Conservation (phyloP, 2,329 filamentous ascomycete genomes). For the Fusarium dimerum region DNA sequence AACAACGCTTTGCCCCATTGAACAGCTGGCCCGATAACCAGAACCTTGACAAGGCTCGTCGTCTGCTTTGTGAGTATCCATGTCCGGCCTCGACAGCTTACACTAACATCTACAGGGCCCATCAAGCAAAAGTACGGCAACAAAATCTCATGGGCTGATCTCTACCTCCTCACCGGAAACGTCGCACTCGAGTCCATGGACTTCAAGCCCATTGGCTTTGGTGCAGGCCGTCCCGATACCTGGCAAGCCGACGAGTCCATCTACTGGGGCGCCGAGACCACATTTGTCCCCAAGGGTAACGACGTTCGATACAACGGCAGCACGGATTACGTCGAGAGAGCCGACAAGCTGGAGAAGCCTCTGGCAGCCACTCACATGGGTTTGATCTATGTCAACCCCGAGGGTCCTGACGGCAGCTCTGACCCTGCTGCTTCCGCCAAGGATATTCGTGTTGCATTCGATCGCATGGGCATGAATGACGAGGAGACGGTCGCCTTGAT, state of each 20-base stretch:
- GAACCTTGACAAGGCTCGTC: slow-evolving; percentile 77
- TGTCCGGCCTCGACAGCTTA: accelerated
- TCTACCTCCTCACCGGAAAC: slow-evolving; percentile 71
- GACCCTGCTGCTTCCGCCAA: slow-evolving; percentile 68
- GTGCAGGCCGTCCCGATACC: slow-evolving; percentile 69
- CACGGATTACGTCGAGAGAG: slow-evolving; percentile 56
- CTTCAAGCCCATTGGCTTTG: slow-evolving; percentile 72
- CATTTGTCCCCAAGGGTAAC: slow-evolving; percentile 67
- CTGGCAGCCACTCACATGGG: slow-evolving; percentile 69
- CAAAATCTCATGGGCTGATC: slow-evolving; percentile 80
- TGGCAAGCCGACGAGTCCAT: slow-evolving; percentile 75
- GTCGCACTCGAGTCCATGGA: slow-evolving; percentile 78
- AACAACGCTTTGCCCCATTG: slow-evolving; percentile 78
- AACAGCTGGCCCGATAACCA: slow-evolving; percentile 82
- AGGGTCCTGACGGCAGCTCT: slow-evolving; percentile 72
- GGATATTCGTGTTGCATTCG: slow-evolving; percentile 75
- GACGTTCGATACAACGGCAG: slow-evolving; percentile 66
- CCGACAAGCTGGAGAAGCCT: slow-evolving; percentile 62
- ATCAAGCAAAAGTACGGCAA: slow-evolving; percentile 84
- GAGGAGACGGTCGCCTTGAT: slow-evolving; percentile 81
- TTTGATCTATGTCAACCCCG: slow-evolving; percentile 80
- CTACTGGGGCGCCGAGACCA: slow-evolving; percentile 76
- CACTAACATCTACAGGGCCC: slow-evolving; percentile 44
- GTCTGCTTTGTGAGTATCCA: slow-evolving; percentile 58
- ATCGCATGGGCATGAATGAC: slow-evolving; percentile 81